Evolutionary conservation across 2,329 filamentous ascomycete genomes (phyloP), one percentile per base, ranked within the genome.

Genomic region (Stagonosporopsis chrysanthemi): DNA sequence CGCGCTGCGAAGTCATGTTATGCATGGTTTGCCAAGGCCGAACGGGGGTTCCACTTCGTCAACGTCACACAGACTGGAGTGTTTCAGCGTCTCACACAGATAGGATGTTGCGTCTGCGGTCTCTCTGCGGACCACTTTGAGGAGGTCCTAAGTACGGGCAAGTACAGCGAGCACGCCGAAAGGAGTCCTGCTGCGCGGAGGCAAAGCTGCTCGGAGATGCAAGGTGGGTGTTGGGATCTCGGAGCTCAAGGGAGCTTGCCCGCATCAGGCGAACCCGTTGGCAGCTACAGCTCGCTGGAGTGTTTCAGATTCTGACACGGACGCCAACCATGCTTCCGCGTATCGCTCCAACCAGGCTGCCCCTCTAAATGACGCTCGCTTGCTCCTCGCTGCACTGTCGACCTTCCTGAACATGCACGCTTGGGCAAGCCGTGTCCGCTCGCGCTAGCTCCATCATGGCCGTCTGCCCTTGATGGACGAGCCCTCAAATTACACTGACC

Each of bases 281-380:
- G 45, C 24, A 57, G 54, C 47, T 36, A 36, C 38, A 42, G 44
- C 29, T 47, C 51, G 48, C 29, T 57, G 47, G 53, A 56, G 48
- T 57, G 54, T 57, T 57, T 57, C 54, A 52, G 54, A 57, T 24
- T 52, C 42, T 41, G 19, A 56, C 53, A 56, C 53, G 47, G 47
- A 56, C 53, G 31, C 52, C 40, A 35, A 22, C 46, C 45, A 45
- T 56, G 46, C 52, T 24, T 4, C 46, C 35, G 40, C 45, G 36
- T 24, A 51, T 51, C 41, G n/a, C n/a, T 31, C 42, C 42, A 52
- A 47, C 47, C 52, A 40, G 52, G 39, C 54, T 57, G 43, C 39
- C 53, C 54, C 54, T 57, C 54, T 28, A 35, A 40, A 52, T 44
- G 43, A 44, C 26, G 43, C 54, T 50, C 47, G 42, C 53, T 56